Base-by-base conservation (phyloP, 495 filamentous ascomycete genomes). In the Hyaloscypha finlandica region DNA sequence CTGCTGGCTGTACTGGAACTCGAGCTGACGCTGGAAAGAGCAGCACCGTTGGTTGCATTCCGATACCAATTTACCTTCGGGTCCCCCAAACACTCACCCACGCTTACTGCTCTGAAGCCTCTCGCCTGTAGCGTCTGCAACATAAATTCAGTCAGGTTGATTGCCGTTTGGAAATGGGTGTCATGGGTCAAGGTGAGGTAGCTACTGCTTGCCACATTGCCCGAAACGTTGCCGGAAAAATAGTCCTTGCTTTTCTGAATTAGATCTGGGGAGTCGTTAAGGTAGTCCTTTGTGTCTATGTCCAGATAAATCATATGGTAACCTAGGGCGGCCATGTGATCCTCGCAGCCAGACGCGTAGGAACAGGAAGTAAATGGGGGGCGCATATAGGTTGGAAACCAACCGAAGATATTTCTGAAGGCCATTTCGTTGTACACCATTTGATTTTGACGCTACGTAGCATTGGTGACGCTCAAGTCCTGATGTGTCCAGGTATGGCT, bases 401-500 rank as follows among this genome's bases (percentile, higher is more conserved):
- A 86, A 11, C 92, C 92, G 8, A 94, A 79, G 63, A 95, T 87
- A 61, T 90, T 90, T 52, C 89, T 86, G 12, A 94, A 68, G 0
- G 91, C 92, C 57, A 89, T 90, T 75, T 94, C 92, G 65, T 91
- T 90, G 82, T 88, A 91, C 53, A 84, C 73, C 75, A 94, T 88
- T 70, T 94, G 88, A 25, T 88, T 82, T 9, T 78, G 79, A 63
- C 88, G 85, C 64, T 89, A 73, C 39, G 71, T 71, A 61, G 84
- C 67, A 55, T 83, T 77, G 75, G 85, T 73, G 71, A 82, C 81
- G 75, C 83, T 82, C 70, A 92, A 77, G 81, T 92, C 83, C 79
- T 88, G 78, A 70, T 96, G 92, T 35, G 88, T 90, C 91, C 91
- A 96, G 1, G 90, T 94, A 69, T 96, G 92, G 70, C 85, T 89